These are phyloP conservation scores for Atalantia buxifolia DNA, from an alignment of 345 rosid genomes.

Conservation along the genomic window DNA sequence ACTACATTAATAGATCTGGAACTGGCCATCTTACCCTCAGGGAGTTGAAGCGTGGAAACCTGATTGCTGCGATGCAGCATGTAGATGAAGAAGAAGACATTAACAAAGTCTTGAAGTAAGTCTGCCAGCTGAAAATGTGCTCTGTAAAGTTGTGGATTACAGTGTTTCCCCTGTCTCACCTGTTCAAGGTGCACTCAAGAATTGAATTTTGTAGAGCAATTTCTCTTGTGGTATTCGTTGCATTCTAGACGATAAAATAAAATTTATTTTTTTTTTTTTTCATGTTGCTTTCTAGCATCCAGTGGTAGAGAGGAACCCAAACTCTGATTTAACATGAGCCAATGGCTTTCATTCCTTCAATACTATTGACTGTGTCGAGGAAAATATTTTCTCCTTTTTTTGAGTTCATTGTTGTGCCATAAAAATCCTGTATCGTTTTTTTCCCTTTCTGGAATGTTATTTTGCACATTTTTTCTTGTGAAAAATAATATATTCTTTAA, in stretches of 20 bases:
- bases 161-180: not conserved
- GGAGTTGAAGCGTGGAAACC: slow-evolving; percentile 92
- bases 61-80: slow-evolving; percentile 85
- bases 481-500: not conserved
- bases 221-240: not conserved
- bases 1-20: slow-evolving; percentile 85
- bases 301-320: not conserved
- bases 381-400: not conserved
- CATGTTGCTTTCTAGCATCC: not conserved
- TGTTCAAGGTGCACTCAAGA: slow-evolving; percentile 4
- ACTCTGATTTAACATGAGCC: not conserved
- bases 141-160: not conserved
- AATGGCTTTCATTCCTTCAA: not conserved
- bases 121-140: not conserved
- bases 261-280: not conserved
- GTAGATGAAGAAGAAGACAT: slow-evolving; percentile 98
- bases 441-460: not conserved
- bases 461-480: not conserved
- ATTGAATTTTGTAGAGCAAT: not conserved
- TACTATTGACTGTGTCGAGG: not conserved
- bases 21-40: slow-evolving; percentile 82
- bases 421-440: not conserved
- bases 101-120: slow-evolving; percentile 87
- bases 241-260: not conserved
- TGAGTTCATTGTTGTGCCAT: not conserved